Conservation (phyloP, 164 flowering plant species). For the Stephania japonica region DNA sequence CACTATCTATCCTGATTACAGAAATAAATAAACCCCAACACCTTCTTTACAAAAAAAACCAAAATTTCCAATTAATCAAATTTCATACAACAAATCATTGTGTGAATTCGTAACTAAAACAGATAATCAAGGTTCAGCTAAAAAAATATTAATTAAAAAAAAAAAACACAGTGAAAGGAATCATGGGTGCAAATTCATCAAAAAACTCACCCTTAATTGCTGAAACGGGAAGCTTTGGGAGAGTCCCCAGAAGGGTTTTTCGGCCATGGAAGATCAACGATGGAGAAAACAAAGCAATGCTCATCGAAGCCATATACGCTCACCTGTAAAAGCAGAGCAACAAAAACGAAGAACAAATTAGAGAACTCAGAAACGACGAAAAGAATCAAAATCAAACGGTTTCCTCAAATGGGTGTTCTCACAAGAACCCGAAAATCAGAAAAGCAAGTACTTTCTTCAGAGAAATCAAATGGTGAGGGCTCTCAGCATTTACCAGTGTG, state of each 20-base stretch:
- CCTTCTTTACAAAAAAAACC: too few species aligned
- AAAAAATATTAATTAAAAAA: too few species aligned
- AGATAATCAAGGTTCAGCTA: too few species aligned
- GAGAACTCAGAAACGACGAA: not conserved
- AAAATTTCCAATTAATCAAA: too few species aligned
- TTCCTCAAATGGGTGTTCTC: not conserved
- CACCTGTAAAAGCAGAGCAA: not conserved
- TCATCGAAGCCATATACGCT: conserved; percentile 34
- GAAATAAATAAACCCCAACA: too few species aligned
- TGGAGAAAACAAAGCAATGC: conserved; percentile 27
- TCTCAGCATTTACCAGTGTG: conserved; percentile 7
- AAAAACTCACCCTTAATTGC: conserved; percentile 20
- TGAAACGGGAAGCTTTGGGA: conserved; percentile 25
- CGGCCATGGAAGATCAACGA: conserved; percentile 31
- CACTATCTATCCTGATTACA: too few species aligned
- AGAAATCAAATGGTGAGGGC: not conserved
- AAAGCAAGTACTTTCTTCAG: not conserved
- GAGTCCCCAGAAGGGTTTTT: conserved; percentile 25
- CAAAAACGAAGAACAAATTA: not conserved
- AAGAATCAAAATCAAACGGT: not conserved
- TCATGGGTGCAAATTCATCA: not conserved
- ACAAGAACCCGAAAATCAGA: not conserved
- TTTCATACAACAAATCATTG: too few species aligned
- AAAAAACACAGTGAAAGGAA: not conserved
- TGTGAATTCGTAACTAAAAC: too few species aligned